Evolutionary conservation across 352 stramenopile genomes (phyloP), one percentile per base, ranked within the genome.

Genomic region (Plasmopara halstedii): DNA sequence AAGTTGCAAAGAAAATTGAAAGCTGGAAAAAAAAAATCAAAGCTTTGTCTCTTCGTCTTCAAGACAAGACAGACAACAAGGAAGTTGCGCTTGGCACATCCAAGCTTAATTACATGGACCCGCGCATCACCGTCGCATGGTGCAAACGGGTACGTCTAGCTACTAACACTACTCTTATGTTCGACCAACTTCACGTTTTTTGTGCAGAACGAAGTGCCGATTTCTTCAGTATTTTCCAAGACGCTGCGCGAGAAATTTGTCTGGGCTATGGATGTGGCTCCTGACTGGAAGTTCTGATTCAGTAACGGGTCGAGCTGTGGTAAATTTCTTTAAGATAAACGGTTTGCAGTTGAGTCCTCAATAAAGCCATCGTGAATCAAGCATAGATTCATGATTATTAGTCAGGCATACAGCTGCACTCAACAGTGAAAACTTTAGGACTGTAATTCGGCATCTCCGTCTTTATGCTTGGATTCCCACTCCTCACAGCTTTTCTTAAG

Each of bases 21-120:
- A 88, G 49, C 18, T 99, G 82, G 95, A 93, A 71, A 40, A 91
- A 95, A 55, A 98, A 98, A 56, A 95, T 98, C 50, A 85, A 84
- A 40, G 78, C 63, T 20, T 54, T 94, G 27, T 72, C 86, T 35
- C 64, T 98, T 51, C 85, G 96, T 56, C 69, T 99, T 27, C 94
- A 98, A 54, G 95, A 99, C 73, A 98, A 99, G 62, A 89, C 97
- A 49, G 96, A 99, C 62, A 99, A 99, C 73, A 99, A 99, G 63
- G 94, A 98, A 56, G 92, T 97, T 5, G 94, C 96, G 21, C 82
- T 99, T 9, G 94, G 95, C 59, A 99, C 97, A 53, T 99, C 94
- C 53, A 99, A 99, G 79, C 96, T 99, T 66, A 99, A 99, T 64
- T 99, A 99, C 68, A 99, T 99, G 96, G 97, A 99, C 70, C 97